Percentiles rank a stretch among this genome's conserved stretches.
Evolutionary conservation across 2,329 filamentous ascomycete species (phyloP).

Genomic region (Trichophyton benhamiae): DNA sequence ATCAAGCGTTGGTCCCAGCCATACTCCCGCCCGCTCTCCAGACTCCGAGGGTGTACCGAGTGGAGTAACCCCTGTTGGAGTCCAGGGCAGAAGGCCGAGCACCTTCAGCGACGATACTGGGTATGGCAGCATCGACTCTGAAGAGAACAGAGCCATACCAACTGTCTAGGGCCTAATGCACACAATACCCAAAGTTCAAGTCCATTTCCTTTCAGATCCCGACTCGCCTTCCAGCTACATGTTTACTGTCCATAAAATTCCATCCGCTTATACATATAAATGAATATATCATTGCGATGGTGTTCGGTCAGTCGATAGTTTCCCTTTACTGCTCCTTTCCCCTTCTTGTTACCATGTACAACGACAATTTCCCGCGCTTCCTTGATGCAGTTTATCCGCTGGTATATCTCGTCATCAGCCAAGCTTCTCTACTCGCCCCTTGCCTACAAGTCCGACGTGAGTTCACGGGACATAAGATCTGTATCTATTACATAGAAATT

Average conservation of each 20-base stretch:
- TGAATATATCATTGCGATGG: not conserved
- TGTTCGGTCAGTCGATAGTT: not conserved
- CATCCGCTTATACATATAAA: not conserved
- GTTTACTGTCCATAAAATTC: too few species aligned
- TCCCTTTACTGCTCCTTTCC: not conserved
- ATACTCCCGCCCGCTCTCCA: constrained; percentile 10
- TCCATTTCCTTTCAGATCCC: not conserved
- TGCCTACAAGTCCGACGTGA: not conserved
- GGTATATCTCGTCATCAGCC: not conserved
- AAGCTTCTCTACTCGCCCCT: not conserved
- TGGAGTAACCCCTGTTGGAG: not conserved
- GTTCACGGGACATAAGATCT: not conserved
- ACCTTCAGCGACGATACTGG: constrained; percentile 30
- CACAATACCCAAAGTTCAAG: not conserved
- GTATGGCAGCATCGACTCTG: constrained; percentile 24
- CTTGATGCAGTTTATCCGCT: not conserved
- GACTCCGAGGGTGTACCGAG: not conserved
- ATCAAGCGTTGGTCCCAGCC: constrained; percentile 2
- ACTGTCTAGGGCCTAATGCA: not conserved
- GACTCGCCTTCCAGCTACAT: not conserved
- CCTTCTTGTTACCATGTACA: not conserved
- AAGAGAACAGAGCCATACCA: constrained; percentile 1
- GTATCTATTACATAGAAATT: not conserved
- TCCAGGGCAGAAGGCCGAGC: constrained; percentile 17
- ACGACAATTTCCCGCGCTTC: not conserved